Conservation (phyloP, 305 asterid species). For the Salvia sclarea region DNA sequence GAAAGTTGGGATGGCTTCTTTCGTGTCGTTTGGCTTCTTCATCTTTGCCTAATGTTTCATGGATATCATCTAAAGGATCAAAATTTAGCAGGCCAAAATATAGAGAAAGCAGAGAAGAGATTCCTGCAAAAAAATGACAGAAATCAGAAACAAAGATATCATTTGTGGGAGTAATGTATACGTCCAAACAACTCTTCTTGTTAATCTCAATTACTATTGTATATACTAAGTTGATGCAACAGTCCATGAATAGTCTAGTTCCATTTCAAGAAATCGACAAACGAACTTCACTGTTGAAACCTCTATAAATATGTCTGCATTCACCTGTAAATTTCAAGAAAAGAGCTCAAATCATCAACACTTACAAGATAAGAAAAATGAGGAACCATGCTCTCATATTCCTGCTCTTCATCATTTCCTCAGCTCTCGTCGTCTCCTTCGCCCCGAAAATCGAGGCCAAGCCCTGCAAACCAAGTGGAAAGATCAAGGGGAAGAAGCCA, state of each 20-base stretch:
- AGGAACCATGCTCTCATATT: slow-evolving; percentile 10
- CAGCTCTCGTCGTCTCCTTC: neutral
- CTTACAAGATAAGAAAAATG: slow-evolving; percentile 1
- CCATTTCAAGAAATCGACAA: neutral
- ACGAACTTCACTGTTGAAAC: neutral
- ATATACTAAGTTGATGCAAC: neutral
- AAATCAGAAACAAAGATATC: slow-evolving; percentile 22
- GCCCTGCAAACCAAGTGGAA: slow-evolving; percentile 32
- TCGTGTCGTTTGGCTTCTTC: neutral
- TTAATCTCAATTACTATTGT: neutral
- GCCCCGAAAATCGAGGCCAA: slow-evolving; percentile 2
- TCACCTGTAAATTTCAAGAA: neutral
- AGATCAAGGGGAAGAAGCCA: slow-evolving; percentile 31
- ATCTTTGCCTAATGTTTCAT: neutral
- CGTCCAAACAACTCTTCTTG: slow-evolving; percentile 9
- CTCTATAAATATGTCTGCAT: neutral
- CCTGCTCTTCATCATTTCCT: slow-evolving; percentile 1
- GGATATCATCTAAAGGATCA: neutral
- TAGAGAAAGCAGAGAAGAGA: neutral
- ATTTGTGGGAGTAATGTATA: neutral
- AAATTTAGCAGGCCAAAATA: no score
- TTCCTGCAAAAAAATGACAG: neutral
- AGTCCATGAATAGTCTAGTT: neutral
- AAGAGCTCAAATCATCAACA: neutral
- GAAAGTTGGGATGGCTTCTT: neutral